Evolutionary conservation across 2,329 filamentous ascomycete genomes (phyloP), one percentile per base, ranked within the genome.

Genomic region (Ceratocystis alfenasii): DNA sequence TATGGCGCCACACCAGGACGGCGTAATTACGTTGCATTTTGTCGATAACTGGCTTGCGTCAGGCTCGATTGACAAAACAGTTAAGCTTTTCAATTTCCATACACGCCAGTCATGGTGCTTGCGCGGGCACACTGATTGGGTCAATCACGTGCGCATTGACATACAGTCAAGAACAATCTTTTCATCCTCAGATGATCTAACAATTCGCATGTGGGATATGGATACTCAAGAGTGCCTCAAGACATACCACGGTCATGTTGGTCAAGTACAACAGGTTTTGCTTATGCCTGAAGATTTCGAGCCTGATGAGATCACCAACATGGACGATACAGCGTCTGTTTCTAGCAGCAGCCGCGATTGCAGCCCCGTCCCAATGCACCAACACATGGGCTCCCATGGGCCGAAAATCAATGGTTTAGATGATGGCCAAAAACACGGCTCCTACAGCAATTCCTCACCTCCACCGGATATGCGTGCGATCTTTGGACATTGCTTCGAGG

Each of bases 121-220:
- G 12, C 85, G 87, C 28, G 93, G 92, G 7, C 94, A 99, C 74
- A 84, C 81, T 0, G 92, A 97, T 74, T 97, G 93, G 89, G 92
- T 99, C 71, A 99, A 99, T 75, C 87, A 89, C n/a, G 93, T 97
- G 41, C 87, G 88, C 70, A 84, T 99, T 46, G 91, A 99, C 74
- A 82, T 86, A 0, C 77, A 82, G 1, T 95, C 90, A 8, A 86
- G 90, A 15, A 96, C 92, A 0, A 81, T 97, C 2, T 88, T 97
- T 72, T 96, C 93, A 0, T 91, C 91, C 1, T 96, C 91, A 0
- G 94, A 99, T 73, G 94, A 99, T 74, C 87, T 90, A 72, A 94
- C 89, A 0, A 85, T 95, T 70, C 90, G 91, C 71, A 80, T 99
- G 1, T 96, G 93, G 93, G 93, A 97, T 72, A 80, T 99, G 45